phyloP scores from a whole-genome alignment of 805 yeast genomes.

The Sugiyamaella mastotermitis region DNA sequence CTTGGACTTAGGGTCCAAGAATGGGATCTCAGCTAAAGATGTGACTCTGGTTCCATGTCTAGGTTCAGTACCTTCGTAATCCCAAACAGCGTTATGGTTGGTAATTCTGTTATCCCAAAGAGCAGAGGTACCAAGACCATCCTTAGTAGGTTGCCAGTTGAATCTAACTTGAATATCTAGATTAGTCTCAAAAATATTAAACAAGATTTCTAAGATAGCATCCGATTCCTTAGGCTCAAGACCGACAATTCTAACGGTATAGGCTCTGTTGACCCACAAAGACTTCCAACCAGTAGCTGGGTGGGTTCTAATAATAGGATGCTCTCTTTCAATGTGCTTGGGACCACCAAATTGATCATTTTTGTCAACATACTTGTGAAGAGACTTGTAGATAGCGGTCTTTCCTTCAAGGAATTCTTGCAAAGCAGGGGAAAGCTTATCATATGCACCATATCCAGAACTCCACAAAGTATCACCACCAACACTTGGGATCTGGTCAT shows the following conservation, averaged over 20 bases:
- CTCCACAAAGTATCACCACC: constrained; percentile 55
- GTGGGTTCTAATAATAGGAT: constrained; percentile 57
- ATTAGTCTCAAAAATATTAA: constrained; percentile 42
- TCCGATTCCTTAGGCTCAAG: constrained; percentile 46
- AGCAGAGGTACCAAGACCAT: constrained; percentile 44
- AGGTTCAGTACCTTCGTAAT: constrained; percentile 58
- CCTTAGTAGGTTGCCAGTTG: constrained; percentile 37
- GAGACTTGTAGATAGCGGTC: constrained; percentile 42
- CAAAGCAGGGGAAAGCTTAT: constrained; percentile 45
- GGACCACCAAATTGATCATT: constrained; percentile 41
- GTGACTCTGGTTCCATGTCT: constrained; percentile 72
- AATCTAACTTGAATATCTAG: constrained; percentile 46
- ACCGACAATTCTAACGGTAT: constrained; percentile 48
- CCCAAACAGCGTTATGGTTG: constrained; percentile 52
- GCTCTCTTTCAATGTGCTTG: constrained; percentile 30
- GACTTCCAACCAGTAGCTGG: constrained; percentile 63
- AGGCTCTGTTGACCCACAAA: constrained; percentile 46
- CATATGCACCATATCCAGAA: constrained; percentile 49
- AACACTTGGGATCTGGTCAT: constrained; percentile 42
- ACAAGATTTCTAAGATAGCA: constrained; percentile 42
- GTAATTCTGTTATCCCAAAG: constrained; percentile 57
- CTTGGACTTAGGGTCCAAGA: constrained; percentile 15
- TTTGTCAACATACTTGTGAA: constrained; percentile 39
- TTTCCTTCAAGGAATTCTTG: constrained; percentile 41
- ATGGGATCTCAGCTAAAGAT: constrained; percentile 66